Base-by-base conservation (phyloP, 805 yeast species). In the Wickerhamiella kazuoi region DNA sequence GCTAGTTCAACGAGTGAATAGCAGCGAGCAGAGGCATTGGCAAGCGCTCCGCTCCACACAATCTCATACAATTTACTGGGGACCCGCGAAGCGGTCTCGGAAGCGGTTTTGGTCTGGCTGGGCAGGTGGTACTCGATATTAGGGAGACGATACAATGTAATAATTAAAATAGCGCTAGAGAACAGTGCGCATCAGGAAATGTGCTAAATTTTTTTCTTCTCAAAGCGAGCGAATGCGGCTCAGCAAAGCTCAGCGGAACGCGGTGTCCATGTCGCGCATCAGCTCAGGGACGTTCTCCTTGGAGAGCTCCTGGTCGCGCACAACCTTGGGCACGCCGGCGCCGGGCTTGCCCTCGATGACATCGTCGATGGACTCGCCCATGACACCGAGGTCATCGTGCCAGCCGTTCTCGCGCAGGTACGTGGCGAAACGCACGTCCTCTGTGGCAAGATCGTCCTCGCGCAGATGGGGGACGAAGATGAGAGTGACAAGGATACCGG, bases 361-460 rank as follows among this genome's bases (percentile, higher is more conserved):
- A 15, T 40, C 31, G 30, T 35, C 35, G 17, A 40, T 26, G 3
- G 39, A 30, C 15, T 35, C 42, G n/a, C 36, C 39, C 8, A 17
- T 17, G 4, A 32, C 6, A 21, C 72, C 72, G 41, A 66, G 49
- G 9, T 46, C 47, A 31, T 72, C 72, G 2, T 48, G 49, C 67
- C 80, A 78, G 29, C 84, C 84, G 34, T 75, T 57, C 3, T 57
- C 65, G 38, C 69, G 54, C 54, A 76, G 60, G 53, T 67, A 77
- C 52, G 65, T 69, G 48, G 72, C 73, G 55, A 77, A 79, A 45
- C 62, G 65, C 43, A 68, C 63, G 52, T 79, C 86, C 50, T 76
- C 77, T 49, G 61, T 64, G 60, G 71, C 61, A 43, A 76, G 65
- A 52, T 79, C 90, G n/a, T 72, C 79, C 11, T 77, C 83, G 21